phyloP scores from a whole-genome alignment of 1,139 yeast genomes.

The Yamadazyma trypodendri region DNA sequence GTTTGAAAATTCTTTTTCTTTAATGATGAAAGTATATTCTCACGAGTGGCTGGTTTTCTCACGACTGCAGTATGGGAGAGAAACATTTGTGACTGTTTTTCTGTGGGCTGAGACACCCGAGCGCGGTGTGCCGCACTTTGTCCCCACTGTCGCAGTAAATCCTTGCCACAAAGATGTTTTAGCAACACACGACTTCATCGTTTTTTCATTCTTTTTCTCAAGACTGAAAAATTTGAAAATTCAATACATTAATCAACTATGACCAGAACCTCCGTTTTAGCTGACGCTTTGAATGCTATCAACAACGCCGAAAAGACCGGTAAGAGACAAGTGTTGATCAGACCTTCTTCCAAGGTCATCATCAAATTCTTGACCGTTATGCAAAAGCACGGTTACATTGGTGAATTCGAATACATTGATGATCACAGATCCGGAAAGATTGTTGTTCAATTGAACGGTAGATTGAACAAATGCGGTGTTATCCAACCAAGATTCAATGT shows the following conservation, averaged over 20 bases:
- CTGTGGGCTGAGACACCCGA: too few relatives aligned
- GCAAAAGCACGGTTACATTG: conserved; percentile 79
- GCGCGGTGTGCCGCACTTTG: too few relatives aligned
- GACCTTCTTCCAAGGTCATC: conserved; percentile 98
- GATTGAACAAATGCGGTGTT: conserved; percentile 96
- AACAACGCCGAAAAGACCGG: conserved; percentile 99
- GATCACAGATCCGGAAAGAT: conserved; percentile 98
- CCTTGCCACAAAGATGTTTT: too few relatives aligned
- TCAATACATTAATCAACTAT: conserved; percentile 34
- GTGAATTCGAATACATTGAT: conserved; percentile 95
- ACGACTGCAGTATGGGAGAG: conserved; percentile 2
- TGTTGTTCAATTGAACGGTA: conserved; percentile 91
- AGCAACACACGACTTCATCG: too few relatives aligned
- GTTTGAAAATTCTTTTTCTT: conserved; percentile 8
- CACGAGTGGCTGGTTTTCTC: neutral
- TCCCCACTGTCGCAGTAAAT: too few relatives aligned
- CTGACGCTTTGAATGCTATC: conserved; percentile 95
- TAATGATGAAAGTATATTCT: conserved; percentile 1
- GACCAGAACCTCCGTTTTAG: conserved; percentile 97
- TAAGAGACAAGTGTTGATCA: conserved; percentile 94
- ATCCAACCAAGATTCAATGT: conserved; percentile 96
- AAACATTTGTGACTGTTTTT: conserved; percentile 11
- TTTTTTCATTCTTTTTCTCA: too few relatives aligned
- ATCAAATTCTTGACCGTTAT: conserved; percentile 92
- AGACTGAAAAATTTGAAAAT: conserved; percentile 7